Percentiles rank a stretch among this genome's conserved stretches.
Conservation (phyloP, 441 rosid species). For the Adansonia grandidieri region DNA sequence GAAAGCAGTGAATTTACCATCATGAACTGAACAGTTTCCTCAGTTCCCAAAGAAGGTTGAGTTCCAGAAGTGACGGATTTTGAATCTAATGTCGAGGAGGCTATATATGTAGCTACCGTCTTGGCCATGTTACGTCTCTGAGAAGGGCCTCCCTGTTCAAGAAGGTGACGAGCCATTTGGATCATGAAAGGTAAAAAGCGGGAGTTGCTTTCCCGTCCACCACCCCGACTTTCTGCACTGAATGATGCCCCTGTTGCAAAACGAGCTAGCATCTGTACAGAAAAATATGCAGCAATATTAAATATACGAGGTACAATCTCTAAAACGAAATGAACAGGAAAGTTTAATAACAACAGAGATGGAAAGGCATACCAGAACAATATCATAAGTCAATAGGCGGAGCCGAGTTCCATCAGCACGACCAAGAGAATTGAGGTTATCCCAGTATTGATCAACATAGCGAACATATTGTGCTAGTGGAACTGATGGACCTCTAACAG, state of each 20-base stretch:
- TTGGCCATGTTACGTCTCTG: conserved; percentile 87
- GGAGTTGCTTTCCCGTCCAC: conserved; percentile 99
- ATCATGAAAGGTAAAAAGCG: conserved; percentile 96
- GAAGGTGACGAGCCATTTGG: conserved; percentile 99
- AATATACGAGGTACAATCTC: not conserved
- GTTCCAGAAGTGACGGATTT: conserved; percentile 60
- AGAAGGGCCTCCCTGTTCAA: conserved; percentile 89
- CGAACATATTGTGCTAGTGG: conserved; percentile 85
- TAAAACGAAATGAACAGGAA: not conserved
- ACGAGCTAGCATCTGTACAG: conserved; percentile 93
- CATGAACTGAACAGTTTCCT: conserved; percentile 98
- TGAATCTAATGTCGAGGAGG: conserved; percentile 61
- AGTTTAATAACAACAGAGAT: not conserved
- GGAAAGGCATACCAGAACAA: conserved; percentile 75
- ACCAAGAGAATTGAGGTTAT: conserved; percentile 94
- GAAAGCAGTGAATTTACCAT: conserved; percentile 98
- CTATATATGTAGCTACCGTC: conserved; percentile 70
- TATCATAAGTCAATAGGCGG: conserved; percentile 92
- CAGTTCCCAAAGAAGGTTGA: conserved; percentile 69
- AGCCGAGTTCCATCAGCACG: conserved; percentile 98
- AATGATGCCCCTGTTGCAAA: conserved; percentile 99
- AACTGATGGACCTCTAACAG: conserved; percentile 90
- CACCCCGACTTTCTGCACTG: conserved; percentile 89
- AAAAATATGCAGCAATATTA: conserved; percentile 19
- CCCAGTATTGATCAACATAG: conserved; percentile 97